These are phyloP conservation scores for Microbotryomycetes sp. DNA, from an alignment of 1,284 basidiomycete genomes.

Conservation along the genomic window DNA sequence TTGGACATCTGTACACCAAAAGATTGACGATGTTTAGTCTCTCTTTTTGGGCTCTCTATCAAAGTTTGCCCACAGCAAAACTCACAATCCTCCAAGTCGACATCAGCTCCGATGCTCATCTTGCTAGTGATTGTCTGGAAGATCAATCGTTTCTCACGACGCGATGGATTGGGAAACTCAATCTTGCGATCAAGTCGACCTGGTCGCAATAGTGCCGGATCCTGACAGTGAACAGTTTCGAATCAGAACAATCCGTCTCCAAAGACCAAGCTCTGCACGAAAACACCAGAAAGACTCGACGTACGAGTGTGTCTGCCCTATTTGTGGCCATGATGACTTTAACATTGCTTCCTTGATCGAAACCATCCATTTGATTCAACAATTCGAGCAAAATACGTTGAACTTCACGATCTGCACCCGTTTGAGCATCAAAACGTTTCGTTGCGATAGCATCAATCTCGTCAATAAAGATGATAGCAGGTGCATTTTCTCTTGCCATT, in stretches of 20 bases:
- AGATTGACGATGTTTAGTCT: not conserved
- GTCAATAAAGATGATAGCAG: slow-evolving; percentile 96
- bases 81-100: slow-evolving; percentile 96
- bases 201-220: slow-evolving; percentile 93
- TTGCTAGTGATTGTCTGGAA: slow-evolving; percentile 97
- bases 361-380: slow-evolving; percentile 99
- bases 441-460: slow-evolving; percentile 99
- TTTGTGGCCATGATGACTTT: slow-evolving; percentile 99
- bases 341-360: slow-evolving; percentile 98
- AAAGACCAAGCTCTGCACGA: not conserved
- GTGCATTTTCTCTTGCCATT: slow-evolving; percentile 92
- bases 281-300: not conserved
- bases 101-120: slow-evolving; percentile 97
- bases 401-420: slow-evolving; percentile 97
- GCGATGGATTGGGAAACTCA: slow-evolving; percentile 90
- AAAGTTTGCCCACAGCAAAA: slow-evolving; percentile 22
- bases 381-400: slow-evolving; percentile 98
- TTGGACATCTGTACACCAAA: slow-evolving; percentile 67
- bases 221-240: slow-evolving; percentile 38
- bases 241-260: not conserved
- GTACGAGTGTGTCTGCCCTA: slow-evolving; percentile 75
- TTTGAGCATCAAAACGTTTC: slow-evolving; percentile 99
- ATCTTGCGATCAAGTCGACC: slow-evolving; percentile 98
- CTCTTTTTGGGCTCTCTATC: not conserved
- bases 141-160: slow-evolving; percentile 92